Evolutionary conservation across 805 yeast genomes (phyloP).

Genomic region (Jamesozyma piceae): DNA sequence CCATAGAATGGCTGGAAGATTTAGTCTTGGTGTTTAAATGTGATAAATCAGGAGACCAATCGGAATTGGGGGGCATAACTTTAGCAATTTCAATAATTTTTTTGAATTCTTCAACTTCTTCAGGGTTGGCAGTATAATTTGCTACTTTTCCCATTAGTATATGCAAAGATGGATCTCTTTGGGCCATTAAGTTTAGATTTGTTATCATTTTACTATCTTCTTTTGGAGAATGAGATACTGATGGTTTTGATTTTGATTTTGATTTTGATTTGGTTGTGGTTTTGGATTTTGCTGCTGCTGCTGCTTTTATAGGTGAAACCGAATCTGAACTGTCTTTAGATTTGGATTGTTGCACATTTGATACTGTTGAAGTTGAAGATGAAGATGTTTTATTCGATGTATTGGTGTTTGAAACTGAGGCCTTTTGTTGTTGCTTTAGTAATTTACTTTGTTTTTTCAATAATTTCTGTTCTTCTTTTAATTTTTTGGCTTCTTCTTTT

Average conservation of each 20-base stretch:
- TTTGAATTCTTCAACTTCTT: conserved; percentile 71
- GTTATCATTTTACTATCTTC: conserved; percentile 70
- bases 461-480: conserved; percentile 15
- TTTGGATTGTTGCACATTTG: background rate
- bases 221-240: background rate
- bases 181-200: conserved; percentile 74
- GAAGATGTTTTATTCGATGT: background rate
- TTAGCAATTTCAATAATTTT: conserved; percentile 71
- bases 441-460: conserved; percentile 6
- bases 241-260: conserved; percentile 11
- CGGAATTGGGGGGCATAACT: conserved; percentile 52
- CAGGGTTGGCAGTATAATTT: conserved; percentile 62
- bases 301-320: background rate
- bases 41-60: conserved; percentile 16
- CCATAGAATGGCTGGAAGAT: background rate
- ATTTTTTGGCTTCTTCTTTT: conserved; percentile 17
- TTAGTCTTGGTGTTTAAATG: background rate
- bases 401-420: background rate
- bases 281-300: conserved; percentile 1
- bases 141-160: conserved; percentile 80
- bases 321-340: background rate
- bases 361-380: conserved; percentile 1
- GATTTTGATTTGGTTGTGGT: conserved; percentile 5
- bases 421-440: conserved; percentile 1
- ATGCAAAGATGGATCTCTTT: conserved; percentile 56